Evolutionary conservation across 75 land plant genomes (phyloP).

Genomic region (Isoetes taiwanensis): DNA sequence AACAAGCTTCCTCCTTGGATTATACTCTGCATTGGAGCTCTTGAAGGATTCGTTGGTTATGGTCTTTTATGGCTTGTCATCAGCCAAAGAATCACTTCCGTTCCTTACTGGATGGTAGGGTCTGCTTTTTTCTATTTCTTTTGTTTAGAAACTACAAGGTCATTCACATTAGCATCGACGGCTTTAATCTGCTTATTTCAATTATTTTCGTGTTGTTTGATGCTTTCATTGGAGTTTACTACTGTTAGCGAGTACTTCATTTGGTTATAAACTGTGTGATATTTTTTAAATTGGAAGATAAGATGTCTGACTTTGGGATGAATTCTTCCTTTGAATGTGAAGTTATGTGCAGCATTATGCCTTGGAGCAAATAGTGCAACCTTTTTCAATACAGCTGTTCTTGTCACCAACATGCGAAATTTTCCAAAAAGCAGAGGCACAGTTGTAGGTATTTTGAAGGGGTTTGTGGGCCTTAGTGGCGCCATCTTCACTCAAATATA

Average conservation of each 20-base stretch:
- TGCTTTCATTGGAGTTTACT: background rate
- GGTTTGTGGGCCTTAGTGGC: constrained; percentile 28
- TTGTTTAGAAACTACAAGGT: too few species aligned
- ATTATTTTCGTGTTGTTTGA: background rate
- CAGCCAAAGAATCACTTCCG: constrained; percentile 11
- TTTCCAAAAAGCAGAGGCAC: constrained; percentile 36
- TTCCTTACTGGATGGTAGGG: constrained; percentile 26
- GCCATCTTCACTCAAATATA: constrained; percentile 29
- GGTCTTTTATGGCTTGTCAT: constrained; percentile 24
- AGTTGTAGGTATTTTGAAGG: constrained; percentile 32
- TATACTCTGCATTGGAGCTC: constrained; percentile 24
- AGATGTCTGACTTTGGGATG: background rate
- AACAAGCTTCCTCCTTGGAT: constrained; percentile 26
- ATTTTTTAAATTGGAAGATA: background rate
- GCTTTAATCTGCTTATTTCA: background rate
- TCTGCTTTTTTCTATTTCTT: background rate
- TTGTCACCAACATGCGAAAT: constrained; percentile 36
- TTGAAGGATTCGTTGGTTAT: constrained; percentile 21
- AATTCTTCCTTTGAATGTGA: background rate
- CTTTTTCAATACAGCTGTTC: constrained; percentile 31
- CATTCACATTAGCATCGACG: background rate
- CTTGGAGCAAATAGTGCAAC: constrained; percentile 34
- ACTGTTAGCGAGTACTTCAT: background rate
- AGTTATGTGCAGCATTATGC: constrained; percentile 24
- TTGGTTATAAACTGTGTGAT: background rate